phyloP scores from a whole-genome alignment of 768 basidiomycete genomes.

The Mycena amicta region DNA sequence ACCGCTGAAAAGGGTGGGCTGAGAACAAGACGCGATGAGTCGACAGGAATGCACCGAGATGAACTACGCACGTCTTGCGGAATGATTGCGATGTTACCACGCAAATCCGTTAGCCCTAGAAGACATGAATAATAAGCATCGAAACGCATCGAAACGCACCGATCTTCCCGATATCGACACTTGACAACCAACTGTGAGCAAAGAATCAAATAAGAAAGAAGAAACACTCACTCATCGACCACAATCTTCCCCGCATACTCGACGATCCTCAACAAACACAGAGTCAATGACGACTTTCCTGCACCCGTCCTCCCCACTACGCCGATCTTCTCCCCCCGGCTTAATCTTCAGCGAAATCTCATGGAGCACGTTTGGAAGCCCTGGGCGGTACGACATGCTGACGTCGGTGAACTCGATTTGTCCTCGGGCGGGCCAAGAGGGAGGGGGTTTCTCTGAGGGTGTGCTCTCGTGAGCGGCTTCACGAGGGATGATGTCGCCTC shows the following conservation, averaged over 20 bases:
- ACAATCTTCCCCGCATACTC: constrained; percentile 64
- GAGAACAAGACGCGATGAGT: background rate
- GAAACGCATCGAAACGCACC: no score
- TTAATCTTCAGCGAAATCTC: constrained; percentile 58
- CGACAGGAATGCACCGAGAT: constrained; percentile 3
- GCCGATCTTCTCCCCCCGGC: constrained; percentile 75
- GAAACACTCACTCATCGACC: constrained; percentile 31
- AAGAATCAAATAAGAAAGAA: background rate
- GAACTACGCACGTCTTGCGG: constrained; percentile 71
- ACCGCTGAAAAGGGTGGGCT: constrained; percentile 63
- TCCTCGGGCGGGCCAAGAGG: constrained; percentile 65
- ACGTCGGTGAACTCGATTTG: constrained; percentile 63
- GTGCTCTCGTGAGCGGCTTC: constrained; percentile 65
- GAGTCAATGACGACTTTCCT: constrained; percentile 63
- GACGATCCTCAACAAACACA: constrained; percentile 67
- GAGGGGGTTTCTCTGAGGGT: constrained; percentile 51
- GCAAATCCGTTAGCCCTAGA: constrained; percentile 59
- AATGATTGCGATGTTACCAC: constrained; percentile 64
- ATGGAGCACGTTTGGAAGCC: constrained; percentile 70
- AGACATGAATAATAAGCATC: no score
- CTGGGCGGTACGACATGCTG: constrained; percentile 64
- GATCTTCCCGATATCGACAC: constrained; percentile 57
- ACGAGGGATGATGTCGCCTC: constrained; percentile 50
- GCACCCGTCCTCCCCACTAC: constrained; percentile 71
- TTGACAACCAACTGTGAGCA: background rate